Evolutionary conservation across 805 yeast species (phyloP), one percentile per base, ranked within the genome.

Genomic region (Sporopachydermia lactativora): DNA sequence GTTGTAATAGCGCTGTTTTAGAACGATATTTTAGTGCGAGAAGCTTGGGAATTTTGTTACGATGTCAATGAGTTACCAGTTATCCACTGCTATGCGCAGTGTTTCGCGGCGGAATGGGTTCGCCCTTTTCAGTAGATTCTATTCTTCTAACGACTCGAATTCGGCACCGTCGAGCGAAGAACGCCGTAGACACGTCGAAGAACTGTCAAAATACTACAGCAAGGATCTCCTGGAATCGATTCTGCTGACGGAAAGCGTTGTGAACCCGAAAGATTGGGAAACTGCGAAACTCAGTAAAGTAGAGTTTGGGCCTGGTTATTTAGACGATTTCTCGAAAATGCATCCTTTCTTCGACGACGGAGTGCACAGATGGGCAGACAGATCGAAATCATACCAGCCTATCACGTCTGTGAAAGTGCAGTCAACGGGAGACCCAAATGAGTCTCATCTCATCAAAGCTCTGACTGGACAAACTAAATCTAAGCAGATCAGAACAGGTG

Each of bases 211-310:
- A 54, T 89, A 78, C 64, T 89, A 89, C 58, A 75, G 89, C 5
- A 83, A 86, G 19, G 81, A 78, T 43, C 68, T 88, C 39, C 71
- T 89, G 46, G 82, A 84, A 54, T 74, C 94, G 41, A 84, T 92
- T 48, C 66, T 81, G 49, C 68, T 80, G 37, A 83, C 96, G 0
- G 96, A 89, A 61, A 65, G 80, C 3, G 68, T 73, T 15, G 75
- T 86, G 40, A 65, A 74, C 5, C 89, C 94, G 15, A 64, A 71
- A 39, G 71, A 78, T 46, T 73, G 75, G 62, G 54, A 57, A 3
- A 52, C 60, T 38, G 67, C 68, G 40, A 65, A 61, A 43, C 57
- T 62, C 39, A 59, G 66, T 17, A 59, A 62, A 4, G 61, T 63
- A 19, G 68, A 65, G 47, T 83, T 83, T 56, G 78, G 84, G 0